A percentile compares a stretch with the other conserved stretches of the same genome.
These are phyloP conservation scores for Phyllosticta citrichinensis DNA, from an alignment of 2,329 filamentous ascomycete species.

Conservation along the genomic window DNA sequence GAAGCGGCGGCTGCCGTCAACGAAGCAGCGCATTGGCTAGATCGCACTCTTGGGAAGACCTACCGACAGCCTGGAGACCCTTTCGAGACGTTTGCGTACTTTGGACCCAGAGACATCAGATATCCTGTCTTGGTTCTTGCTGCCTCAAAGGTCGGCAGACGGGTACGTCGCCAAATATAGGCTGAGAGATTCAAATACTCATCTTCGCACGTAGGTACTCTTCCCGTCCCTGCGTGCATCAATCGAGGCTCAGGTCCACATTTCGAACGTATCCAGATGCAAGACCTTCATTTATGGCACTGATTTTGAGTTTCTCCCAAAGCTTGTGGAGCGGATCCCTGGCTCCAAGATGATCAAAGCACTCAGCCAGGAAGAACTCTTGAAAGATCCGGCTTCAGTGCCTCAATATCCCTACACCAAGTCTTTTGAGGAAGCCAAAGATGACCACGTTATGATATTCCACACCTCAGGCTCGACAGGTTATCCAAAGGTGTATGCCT, in stretches of 20 bases:
- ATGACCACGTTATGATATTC: conserved; percentile 19
- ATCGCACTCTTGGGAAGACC: conserved; percentile 18
- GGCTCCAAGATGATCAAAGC: neutral
- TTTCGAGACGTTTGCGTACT: conserved; percentile 9
- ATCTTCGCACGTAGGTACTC: neutral
- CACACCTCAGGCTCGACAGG: conserved; percentile 29
- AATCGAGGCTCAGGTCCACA: neutral
- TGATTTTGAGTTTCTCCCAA: neutral
- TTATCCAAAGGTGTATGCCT: conserved; percentile 11
- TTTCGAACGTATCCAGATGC: neutral
- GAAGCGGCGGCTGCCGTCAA: conserved; percentile 17
- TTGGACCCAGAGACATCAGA: conserved; percentile 12
- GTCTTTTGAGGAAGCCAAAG: conserved; percentile 15
- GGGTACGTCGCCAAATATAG: neutral
- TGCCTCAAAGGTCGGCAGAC: conserved; percentile 1
- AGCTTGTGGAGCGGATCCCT: neutral
- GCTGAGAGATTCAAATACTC: neutral
- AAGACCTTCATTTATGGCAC: neutral
- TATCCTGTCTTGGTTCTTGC: conserved; percentile 9
- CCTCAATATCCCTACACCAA: conserved; percentile 15
- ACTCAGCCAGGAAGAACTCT: neutral
- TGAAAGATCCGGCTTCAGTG: neutral
- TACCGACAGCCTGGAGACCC: neutral
- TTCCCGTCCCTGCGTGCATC: neutral
- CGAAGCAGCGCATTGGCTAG: neutral